Conservation (phyloP, 1,139 yeast species). For the Sugiyamaella neomexicana region DNA sequence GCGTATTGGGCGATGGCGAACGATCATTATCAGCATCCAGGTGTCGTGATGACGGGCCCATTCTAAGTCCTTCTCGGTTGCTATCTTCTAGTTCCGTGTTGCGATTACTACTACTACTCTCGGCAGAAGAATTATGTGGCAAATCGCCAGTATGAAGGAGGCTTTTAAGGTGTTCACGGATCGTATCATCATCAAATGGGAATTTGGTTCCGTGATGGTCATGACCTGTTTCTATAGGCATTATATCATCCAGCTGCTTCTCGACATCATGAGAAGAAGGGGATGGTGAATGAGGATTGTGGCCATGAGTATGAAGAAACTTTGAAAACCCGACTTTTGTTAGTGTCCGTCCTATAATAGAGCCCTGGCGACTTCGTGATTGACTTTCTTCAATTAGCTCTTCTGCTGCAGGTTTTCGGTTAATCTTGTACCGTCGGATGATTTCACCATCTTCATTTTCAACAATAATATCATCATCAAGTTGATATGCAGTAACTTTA, state of each 20-base stretch:
- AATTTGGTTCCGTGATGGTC: constrained; percentile 7
- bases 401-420: constrained; percentile 46
- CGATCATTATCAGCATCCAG: constrained; percentile 10
- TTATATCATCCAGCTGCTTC: constrained; percentile 29
- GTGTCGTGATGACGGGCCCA: not conserved
- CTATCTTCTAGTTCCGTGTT: not conserved
- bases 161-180: constrained; percentile 31
- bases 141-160: constrained; percentile 28
- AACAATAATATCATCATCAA: constrained; percentile 72
- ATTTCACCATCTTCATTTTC: constrained; percentile 94
- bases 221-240: constrained; percentile 26
- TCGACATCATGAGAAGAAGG: constrained; percentile 30
- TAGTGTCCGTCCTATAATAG: constrained; percentile 30
- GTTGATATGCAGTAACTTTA: constrained; percentile 55
- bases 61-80: constrained; percentile 4
- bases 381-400: constrained; percentile 16
- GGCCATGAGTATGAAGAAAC: constrained; percentile 4
- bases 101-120: not conserved
- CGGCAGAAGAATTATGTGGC: not conserved
- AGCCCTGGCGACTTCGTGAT: constrained; percentile 6
- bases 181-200: constrained; percentile 29
- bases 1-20: constrained; percentile 1
- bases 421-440: constrained; percentile 74
- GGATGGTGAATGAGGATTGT: not conserved
- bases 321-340: constrained; percentile 33